Evolutionary conservation across 495 filamentous ascomycete species (phyloP).

Genomic region (Platismatia glauca): DNA sequence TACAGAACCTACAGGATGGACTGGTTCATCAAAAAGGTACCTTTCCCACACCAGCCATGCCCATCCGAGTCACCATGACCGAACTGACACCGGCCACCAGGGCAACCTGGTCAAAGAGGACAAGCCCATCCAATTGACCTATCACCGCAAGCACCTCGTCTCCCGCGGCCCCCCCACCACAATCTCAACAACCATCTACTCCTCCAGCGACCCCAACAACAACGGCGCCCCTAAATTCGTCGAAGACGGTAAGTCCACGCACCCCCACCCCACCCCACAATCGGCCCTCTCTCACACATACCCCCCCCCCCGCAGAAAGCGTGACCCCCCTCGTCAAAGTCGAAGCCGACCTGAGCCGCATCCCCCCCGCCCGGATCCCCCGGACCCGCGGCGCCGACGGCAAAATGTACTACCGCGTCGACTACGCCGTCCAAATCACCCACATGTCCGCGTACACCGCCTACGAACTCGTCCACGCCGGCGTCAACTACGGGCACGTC

Average conservation of each 20-base stretch:
- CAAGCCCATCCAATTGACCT: constrained; percentile 17
- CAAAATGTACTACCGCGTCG: constrained; percentile 22
- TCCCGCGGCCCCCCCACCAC: constrained; percentile 14
- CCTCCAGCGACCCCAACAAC: constrained; percentile 18
- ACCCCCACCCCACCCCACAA: too few species aligned
- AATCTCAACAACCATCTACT: constrained; percentile 17
- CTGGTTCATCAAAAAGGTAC: constrained; percentile 30
- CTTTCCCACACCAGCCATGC: neutral
- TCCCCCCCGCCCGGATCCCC: constrained; percentile 8
- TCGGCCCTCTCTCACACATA: too few species aligned
- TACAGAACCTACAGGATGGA: constrained; percentile 22
- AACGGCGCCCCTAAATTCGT: constrained; percentile 16
- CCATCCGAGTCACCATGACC: neutral
- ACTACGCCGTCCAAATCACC: constrained; percentile 24
- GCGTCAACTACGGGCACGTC: constrained; percentile 25
- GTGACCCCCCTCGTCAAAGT: constrained; percentile 18
- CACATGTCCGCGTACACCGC: constrained; percentile 27
- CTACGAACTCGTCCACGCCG: constrained; percentile 25
- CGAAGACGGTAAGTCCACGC: constrained; percentile 4
- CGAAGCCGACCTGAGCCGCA: constrained; percentile 16
- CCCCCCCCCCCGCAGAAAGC: neutral
- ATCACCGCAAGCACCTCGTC: constrained; percentile 8
- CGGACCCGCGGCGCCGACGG: constrained; percentile 20
- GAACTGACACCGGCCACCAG: constrained; percentile 8
- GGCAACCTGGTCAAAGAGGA: constrained; percentile 25